Base-by-base conservation (phyloP, 176 grass and related monocot genomes). In the Eragrostis nindensis region DNA sequence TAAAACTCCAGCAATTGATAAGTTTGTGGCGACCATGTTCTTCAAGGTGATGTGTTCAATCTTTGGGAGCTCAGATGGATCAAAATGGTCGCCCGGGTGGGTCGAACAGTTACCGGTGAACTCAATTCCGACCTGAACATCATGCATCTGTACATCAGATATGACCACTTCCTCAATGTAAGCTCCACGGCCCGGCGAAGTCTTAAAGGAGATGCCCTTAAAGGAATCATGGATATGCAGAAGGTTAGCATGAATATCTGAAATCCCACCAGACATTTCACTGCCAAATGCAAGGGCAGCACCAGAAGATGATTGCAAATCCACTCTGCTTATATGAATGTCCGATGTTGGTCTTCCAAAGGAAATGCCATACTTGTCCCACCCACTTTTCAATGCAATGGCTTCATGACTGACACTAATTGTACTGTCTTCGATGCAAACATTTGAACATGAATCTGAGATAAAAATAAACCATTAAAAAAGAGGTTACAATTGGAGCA, bases 251-350 rank as follows among this genome's bases (percentile, higher is more conserved):
- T 82, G 76, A 78, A 98, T 69, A 83, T 85, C 47, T 62, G 90
- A 98, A 21, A 98, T 94, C 17, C 95, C 92, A 36, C 92, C 92
- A 2, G 92, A 94, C 95, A 98, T 98, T 79, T 98, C 90, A 5
- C 92, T 94, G 39, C 95, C 95, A 71, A 98, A 90, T 63, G 92
- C 88, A 75, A 98, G 78, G 66, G 90, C 95, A 4, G 92, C 82
- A 13, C 95, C 92, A 0, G 78, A 84, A 57, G 90, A 88, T 11
- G 90, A 81, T 68, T 76, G 88, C 39, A 98, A 81, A 85, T 89
- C 65, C 32, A 91, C 81, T 8, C 89, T 98, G 18, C 39, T 83
- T 77, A 94, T 94, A 73, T 74, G 74, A 62, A 98, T 84, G 11
- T 85, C 68, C 1, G 86, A 85, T 2, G 87, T 85, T 59, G 95